Conservation (phyloP, 1,284 basidiomycete genomes). For the Ceratobasidium sp. region DNA sequence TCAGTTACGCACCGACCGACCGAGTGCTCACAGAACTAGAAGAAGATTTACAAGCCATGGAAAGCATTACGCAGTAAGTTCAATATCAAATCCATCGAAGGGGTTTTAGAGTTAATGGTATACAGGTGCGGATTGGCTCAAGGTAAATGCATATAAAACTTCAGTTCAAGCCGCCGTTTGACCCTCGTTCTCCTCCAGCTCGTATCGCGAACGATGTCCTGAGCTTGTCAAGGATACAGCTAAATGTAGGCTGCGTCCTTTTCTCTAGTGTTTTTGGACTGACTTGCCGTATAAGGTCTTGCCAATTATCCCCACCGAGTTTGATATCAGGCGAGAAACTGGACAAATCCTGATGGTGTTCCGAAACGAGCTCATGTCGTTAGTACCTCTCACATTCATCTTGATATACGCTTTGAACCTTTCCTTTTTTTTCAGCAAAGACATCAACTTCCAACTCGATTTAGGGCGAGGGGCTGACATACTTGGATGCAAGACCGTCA, state of each 20-base stretch:
- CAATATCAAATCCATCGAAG: not conserved
- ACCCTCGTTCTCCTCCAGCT: constrained; percentile 50
- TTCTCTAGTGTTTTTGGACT: not conserved
- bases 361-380: constrained; percentile 53
- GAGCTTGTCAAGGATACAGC: constrained; percentile 53
- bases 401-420: too few relatives aligned
- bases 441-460: constrained; percentile 44
- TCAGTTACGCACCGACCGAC: constrained; percentile 28
- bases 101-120: not conserved
- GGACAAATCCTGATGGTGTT: constrained; percentile 46
- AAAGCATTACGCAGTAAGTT: constrained; percentile 32
- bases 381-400: constrained; percentile 34
- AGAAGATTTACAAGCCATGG: constrained; percentile 50
- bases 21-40: constrained; percentile 50
- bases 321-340: constrained; percentile 30
- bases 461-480: constrained; percentile 44
- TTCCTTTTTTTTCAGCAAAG: constrained; percentile 46
- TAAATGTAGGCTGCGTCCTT: constrained; percentile 41
- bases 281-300: not conserved
- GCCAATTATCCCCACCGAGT: constrained; percentile 36
- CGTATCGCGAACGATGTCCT: constrained; percentile 55
- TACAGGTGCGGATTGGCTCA: constrained; percentile 29
- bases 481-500: constrained; percentile 41
- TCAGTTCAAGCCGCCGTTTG: too few relatives aligned
- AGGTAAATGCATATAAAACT: not conserved